Evolutionary conservation across 208 protist species (phyloP), one percentile per base, ranked within the genome.

Genomic region (Acanthamoeba royreba): DNA sequence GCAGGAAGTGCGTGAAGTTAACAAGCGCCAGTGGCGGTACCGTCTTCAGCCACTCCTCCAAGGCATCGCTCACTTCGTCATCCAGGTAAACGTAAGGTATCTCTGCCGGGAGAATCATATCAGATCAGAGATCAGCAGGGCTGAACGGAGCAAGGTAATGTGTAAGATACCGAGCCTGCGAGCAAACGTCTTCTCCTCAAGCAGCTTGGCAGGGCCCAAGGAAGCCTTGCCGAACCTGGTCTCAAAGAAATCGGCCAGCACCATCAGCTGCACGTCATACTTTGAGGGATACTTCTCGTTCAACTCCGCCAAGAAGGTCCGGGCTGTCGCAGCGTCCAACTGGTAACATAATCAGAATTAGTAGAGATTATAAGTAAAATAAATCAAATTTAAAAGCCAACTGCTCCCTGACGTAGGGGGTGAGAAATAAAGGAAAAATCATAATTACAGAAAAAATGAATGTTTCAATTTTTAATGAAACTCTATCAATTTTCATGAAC

Each of bases 161-260:
- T 81, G 15, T 8, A 55, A 55, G 9, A 17, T 53, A 86, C 77
- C 77, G 4, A 86, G 77, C 46, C n/a, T 86, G 4, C 77, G 4
- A n/a, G 77, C 77, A 40, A 86, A 86, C 43, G 28, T 86, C 77
- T 86, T 86, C 43, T 86, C 77, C 43, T 77, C 66, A 28, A 77
- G 35, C 7, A 77, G 11, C 66, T 77, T 77, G 66, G 66, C 66
- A 40, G 77, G 42, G 4, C 77, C 77, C 31, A 86, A 45, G 13
- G 77, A 58, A 45, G 77, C 47, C 45, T 55, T 55, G 42, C 45
- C 77, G 47, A 86, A 55, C 77, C n/a, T 49, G 77, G 31, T 86
- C 42, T 86, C 77, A 35, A 86, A 86, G 77, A 58, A 86, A 31
- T 86, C 77, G 77, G 77, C 77, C 15, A 86, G 77, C 13, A 31